Evolutionary conservation across 306 rosid species (phyloP), one percentile per base, ranked within the genome.

Genomic region (Castanopsis chinensis): DNA sequence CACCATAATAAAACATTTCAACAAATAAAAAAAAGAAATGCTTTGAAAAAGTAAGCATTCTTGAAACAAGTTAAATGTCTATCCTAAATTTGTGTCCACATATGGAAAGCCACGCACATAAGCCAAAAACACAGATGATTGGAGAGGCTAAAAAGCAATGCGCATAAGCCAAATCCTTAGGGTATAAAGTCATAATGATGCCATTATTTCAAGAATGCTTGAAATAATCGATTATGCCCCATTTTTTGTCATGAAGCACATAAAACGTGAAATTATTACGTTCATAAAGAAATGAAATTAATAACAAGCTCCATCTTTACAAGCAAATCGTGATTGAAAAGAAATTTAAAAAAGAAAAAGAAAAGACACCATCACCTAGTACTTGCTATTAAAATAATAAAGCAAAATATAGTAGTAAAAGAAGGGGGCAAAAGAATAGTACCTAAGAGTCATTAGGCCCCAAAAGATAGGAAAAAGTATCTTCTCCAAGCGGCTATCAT

Each of bases 401-500:
- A 45, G 14, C 52, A 11, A 45, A 45, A 45, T 9, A 45, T 0
- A 45, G 15, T 21, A 3, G 1, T 2, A 21, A 1, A 12, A 3
- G 18, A 21, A 19, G 55, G 13, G 19, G 17, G 27, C 12, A 14
- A 71, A 75, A 75, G 43, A 3, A 3, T 27, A 20, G 14, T 84
- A 86, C 98, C 98, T 92, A 21, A 94, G 97, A 81, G 98, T 94
- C 98, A 94, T 94, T 33, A 94, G 90, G 77, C 97, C 98, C 97
- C 97, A 94, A 78, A 92, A 94, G 86, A 92, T 88, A 52, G 97
- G 98, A 51, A 92, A 89, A 21, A 94, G 93, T 20, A 94, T 92
- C 78, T 94, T 94, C 53, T 94, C 97, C 76, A 92, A 84, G 57
- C 97, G 88, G 65, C 86, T 94, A 53, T 83, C 87, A 41, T 94